Conservation (phyloP, 2,329 filamentous ascomycete species). For the Periglandula ipomoeae region DNA sequence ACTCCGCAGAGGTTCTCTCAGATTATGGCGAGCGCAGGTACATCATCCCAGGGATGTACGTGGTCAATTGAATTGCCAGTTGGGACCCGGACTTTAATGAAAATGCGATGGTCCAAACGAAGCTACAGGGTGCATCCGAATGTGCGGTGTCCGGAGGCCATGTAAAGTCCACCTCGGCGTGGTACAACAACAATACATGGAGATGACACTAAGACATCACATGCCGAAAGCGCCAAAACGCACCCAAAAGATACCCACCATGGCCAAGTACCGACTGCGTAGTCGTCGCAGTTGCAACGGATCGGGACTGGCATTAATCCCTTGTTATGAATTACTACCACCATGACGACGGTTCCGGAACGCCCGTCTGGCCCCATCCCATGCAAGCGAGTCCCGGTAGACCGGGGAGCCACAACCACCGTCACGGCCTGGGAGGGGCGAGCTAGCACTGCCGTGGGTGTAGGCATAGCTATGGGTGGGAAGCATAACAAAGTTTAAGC, state of each 20-base stretch:
- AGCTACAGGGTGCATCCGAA: too few species aligned
- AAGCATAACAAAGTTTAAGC: background rate
- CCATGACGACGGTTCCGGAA: constrained; percentile 1
- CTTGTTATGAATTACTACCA: background rate
- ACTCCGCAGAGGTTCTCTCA: too few species aligned
- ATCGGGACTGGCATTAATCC: background rate
- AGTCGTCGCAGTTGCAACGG: too few species aligned
- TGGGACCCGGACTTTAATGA: too few species aligned
- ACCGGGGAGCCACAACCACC: background rate
- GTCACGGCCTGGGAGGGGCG: background rate
- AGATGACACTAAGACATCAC: background rate
- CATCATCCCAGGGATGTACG: too few species aligned
- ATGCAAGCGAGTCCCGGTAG: background rate
- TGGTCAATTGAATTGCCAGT: too few species aligned
- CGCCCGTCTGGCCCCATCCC: background rate
- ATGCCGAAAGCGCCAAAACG: background rate
- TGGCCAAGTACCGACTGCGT: background rate
- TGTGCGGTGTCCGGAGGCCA: too few species aligned
- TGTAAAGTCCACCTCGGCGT: background rate
- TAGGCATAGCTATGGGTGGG: background rate
- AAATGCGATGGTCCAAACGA: too few species aligned
- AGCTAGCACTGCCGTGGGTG: background rate
- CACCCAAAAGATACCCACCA: background rate
- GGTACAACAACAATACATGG: too few species aligned
- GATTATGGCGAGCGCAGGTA: too few species aligned